Base-by-base conservation (phyloP, 2,329 filamentous ascomycete genomes). In the Neofusicoccum umdonicola region DNA sequence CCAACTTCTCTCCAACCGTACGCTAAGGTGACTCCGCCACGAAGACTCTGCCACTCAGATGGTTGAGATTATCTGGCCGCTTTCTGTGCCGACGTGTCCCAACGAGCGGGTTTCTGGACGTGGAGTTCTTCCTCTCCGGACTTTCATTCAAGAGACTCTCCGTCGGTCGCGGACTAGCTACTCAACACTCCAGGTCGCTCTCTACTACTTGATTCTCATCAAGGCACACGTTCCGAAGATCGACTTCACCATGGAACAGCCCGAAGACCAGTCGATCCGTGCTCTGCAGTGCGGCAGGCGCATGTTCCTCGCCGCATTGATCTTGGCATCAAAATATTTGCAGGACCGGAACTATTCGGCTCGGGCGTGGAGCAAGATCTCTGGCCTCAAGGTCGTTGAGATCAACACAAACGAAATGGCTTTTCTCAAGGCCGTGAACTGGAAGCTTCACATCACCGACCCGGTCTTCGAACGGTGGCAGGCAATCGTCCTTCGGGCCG, bases 291-390 rank as follows among this genome's bases (percentile, higher is more conserved):
- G 95, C 78, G 95, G 95, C 63, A 90, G 95, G 67, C 92, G 95
- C 73, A 98, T 98, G 94, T 98, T 99, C 76, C 85, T 99, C 62
- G 89, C 95, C 11, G 93, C 94, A 54, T 84, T 99, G 67, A 98
- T 99, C 69, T 84, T 99, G 64, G 95, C 95, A 1, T 98, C 95
- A 41, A 99, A 99, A 82, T 99, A 98, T 76, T 83, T 99, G 52
- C 95, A 99, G 79, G 95, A 99, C 76, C 90, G 94, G 70, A 99
- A 98, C 80, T 99, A 96, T 79, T 98, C 95, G 13, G 93, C 95
- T 56, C 89, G 94, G 64, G 95, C 95, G 47, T 99, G 95, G 95
- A 98, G 94, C 78, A 98, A 97, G 83, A 99, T 99, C 71, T 98
- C 95, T 17, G 95, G 95, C n/a, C 83, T 99, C 65, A 92, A 91